These are phyloP conservation scores for Pouteria campechiana DNA, from an alignment of 179 eudicot species.

Conservation along the genomic window DNA sequence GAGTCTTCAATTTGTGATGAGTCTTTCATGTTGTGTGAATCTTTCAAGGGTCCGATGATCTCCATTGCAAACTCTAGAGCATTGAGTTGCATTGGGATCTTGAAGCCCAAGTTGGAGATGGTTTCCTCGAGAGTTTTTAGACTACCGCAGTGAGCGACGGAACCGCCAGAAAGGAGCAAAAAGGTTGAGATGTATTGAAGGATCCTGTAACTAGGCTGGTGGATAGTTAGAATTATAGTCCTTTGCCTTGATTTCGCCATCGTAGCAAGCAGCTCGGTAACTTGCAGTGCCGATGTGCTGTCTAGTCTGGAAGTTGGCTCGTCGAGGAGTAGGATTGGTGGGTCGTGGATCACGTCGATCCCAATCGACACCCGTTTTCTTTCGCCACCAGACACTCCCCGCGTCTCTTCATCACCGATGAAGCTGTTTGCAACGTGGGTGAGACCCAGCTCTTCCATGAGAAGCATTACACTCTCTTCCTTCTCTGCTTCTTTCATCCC, in stretches of 20 bases:
- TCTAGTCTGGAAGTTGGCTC: conserved; percentile 91
- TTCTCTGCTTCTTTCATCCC: conserved; percentile 27
- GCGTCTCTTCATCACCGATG: conserved; percentile 68
- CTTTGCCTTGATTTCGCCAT: conserved; percentile 45
- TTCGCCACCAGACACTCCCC: conserved; percentile 91
- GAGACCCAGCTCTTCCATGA: conserved; percentile 73
- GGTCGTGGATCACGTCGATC: conserved; percentile 77
- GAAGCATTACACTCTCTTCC: conserved; percentile 40
- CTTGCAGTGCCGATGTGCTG: conserved; percentile 76
- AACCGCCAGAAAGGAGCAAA: conserved; percentile 63
- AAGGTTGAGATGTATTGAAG: conserved; percentile 45
- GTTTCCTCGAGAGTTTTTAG: conserved; percentile 49
- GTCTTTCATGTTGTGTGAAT: conserved; percentile 3
- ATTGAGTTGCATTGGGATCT: conserved; percentile 59
- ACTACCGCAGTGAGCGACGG: conserved; percentile 54
- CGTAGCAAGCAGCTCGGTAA: conserved; percentile 50
- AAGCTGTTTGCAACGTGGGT: conserved; percentile 53
- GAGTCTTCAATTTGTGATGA: background rate
- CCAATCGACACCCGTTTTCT: conserved; percentile 82
- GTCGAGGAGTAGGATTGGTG: conserved; percentile 62
- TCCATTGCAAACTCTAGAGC: conserved; percentile 81
- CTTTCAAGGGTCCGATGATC: conserved; percentile 39
- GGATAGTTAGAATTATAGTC: conserved; percentile 58
- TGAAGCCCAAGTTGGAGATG: conserved; percentile 36
- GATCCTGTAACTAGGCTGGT: conserved; percentile 83